phyloP scores from a whole-genome alignment of 78 protist genomes.

The Carpediemonas membranifera region DNA sequence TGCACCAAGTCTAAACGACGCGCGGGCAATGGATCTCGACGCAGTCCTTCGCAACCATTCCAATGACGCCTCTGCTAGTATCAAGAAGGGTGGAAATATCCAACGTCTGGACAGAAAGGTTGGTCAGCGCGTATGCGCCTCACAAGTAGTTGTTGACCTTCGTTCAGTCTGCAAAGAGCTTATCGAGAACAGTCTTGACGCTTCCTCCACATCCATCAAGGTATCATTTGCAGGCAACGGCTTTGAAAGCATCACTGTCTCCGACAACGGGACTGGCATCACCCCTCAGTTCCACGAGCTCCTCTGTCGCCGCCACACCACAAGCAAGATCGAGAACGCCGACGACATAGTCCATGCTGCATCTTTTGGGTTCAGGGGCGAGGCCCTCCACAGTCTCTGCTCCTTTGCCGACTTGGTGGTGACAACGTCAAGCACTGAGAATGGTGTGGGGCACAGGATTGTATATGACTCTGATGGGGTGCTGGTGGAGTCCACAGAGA shows the following conservation, averaged over 20 bases:
- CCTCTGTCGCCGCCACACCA: conserved; percentile 45
- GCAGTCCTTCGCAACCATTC: too few relatives aligned
- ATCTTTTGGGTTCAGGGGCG: conserved; percentile 86
- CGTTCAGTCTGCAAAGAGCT: conserved; percentile 73
- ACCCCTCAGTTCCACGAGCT: conserved; percentile 14
- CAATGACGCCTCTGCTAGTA: too few relatives aligned
- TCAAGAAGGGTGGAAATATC: too few relatives aligned
- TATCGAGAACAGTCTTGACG: conserved; percentile 79
- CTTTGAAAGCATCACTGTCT: conserved; percentile 44
- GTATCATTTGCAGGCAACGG: conserved; percentile 14
- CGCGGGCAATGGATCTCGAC: too few relatives aligned
- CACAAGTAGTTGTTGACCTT: conserved; percentile 65
- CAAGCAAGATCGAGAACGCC: conserved; percentile 56
- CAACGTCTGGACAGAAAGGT: too few relatives aligned
- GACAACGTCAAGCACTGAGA: conserved; percentile 6
- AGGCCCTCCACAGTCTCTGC: conserved; percentile 74
- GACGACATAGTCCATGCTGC: conserved; percentile 47
- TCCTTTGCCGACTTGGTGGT: conserved; percentile 17
- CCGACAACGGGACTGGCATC: conserved; percentile 73
- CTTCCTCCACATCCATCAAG: conserved; percentile 59
- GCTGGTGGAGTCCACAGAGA: background rate
- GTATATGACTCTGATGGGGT: conserved; percentile 1
- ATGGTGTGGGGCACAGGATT: conserved; percentile 1
- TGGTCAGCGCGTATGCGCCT: conserved; percentile 18
- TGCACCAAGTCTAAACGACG: too few relatives aligned